These are phyloP conservation scores for Camptophora hylomeconis DNA, from an alignment of 2,329 filamentous ascomycete genomes.

Conservation along the genomic window DNA sequence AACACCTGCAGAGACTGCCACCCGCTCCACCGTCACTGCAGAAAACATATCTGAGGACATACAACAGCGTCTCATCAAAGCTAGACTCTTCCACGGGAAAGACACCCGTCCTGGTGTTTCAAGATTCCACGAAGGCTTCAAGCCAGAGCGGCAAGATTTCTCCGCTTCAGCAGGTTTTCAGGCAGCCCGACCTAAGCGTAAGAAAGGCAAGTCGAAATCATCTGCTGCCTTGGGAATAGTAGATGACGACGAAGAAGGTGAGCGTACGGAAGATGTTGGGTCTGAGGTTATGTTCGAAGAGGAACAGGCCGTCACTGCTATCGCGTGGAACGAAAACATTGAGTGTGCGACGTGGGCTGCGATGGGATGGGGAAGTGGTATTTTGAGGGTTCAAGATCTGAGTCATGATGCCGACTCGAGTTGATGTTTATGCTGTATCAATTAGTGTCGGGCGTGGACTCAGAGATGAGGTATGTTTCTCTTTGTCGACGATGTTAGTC, in stretches of 20 bases:
- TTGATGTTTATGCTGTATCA: no score
- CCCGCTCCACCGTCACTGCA: conserved; percentile 29
- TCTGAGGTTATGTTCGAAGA: conserved; percentile 45
- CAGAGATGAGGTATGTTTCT: no score
- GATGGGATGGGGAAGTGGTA: conserved; percentile 51
- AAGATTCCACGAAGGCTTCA: conserved; percentile 32
- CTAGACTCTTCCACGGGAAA: conserved; percentile 13
- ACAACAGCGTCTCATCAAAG: no score
- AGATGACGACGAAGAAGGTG: conserved; percentile 21
- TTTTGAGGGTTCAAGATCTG: conserved; percentile 55
- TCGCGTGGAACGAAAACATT: conserved; percentile 57
- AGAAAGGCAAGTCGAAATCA: no score
- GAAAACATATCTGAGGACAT: conserved; percentile 5
- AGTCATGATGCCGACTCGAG: conserved; percentile 27
- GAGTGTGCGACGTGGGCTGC: conserved; percentile 56
- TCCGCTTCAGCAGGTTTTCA: no score
- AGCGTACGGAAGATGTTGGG: conserved; percentile 14
- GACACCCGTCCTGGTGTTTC: conserved; percentile 22
- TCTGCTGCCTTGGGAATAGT: conserved; percentile 21
- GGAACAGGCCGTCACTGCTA: conserved; percentile 46
- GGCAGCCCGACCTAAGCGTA: no score
- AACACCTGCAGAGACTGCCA: conserved; percentile 13
- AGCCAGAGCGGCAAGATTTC: conserved; percentile 25
- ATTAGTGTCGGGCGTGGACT: no score
- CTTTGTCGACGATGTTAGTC: no score